phyloP scores from a whole-genome alignment of 768 basidiomycete species.

The Gloeopeniophorella convolvens region DNA sequence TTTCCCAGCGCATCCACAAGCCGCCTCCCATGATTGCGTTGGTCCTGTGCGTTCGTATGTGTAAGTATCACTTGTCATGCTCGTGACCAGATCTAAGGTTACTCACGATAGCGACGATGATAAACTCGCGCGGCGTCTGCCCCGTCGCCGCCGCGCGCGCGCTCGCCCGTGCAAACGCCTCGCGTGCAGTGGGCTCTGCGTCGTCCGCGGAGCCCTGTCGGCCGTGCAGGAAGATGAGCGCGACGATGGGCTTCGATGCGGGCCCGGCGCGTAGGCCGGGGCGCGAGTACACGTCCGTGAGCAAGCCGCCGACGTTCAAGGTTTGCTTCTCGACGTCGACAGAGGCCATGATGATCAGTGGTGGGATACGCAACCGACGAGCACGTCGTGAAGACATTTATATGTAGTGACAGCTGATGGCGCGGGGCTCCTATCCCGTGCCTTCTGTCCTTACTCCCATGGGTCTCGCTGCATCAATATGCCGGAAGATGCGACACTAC shows the following conservation, averaged over 20 bases:
- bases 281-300: slow-evolving; percentile 25
- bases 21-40: slow-evolving; percentile 46
- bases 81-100: background rate
- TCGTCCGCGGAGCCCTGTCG: slow-evolving; percentile 30
- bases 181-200: slow-evolving; percentile 30
- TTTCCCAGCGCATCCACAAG: slow-evolving; percentile 34
- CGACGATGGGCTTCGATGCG: slow-evolving; percentile 23
- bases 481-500: too few species aligned
- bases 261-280: slow-evolving; percentile 7
- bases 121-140: slow-evolving; percentile 32
- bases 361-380: background rate
- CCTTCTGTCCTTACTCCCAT: too few species aligned
- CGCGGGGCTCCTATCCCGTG: too few species aligned
- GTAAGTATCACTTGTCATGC: background rate
- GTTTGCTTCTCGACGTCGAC: slow-evolving; percentile 20
- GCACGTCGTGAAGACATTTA: background rate
- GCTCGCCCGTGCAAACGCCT: slow-evolving; percentile 27
- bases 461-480: too few species aligned
- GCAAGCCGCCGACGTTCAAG: slow-evolving; percentile 27
- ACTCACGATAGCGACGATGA: slow-evolving; percentile 43
- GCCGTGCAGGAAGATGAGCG: slow-evolving; percentile 45
- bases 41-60: slow-evolving; percentile 32
- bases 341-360: background rate
- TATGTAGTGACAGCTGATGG: too few species aligned
- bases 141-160: slow-evolving; percentile 17